Percentiles rank a stretch among this genome's conserved stretches.
These are phyloP conservation scores for Penicillium antarcticum DNA, from an alignment of 495 filamentous ascomycete genomes.

Conservation along the genomic window DNA sequence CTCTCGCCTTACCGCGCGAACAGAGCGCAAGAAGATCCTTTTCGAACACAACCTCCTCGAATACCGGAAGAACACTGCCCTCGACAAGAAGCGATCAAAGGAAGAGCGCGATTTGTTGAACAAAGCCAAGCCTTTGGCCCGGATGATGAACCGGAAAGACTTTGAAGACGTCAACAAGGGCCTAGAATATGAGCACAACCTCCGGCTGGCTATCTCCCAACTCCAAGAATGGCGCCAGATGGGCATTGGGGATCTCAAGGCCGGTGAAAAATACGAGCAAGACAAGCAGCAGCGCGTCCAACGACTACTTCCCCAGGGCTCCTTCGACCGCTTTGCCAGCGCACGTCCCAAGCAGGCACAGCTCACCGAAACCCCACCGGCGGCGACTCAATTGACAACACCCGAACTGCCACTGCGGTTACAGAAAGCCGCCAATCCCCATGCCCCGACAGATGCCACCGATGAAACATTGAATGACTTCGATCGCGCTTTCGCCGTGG, in stretches of 20 bases:
- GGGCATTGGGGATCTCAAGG: constrained; percentile 75
- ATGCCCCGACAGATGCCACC: constrained; percentile 29
- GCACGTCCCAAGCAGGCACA: constrained; percentile 47
- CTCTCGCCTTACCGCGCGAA: constrained; percentile 80
- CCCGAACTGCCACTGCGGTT: constrained; percentile 69
- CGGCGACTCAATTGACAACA: constrained; percentile 67
- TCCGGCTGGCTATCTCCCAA: constrained; percentile 84
- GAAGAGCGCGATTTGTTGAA: constrained; percentile 87
- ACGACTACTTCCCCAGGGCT: constrained; percentile 65
- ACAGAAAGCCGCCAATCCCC: constrained; percentile 37
- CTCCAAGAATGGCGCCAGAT: constrained; percentile 91
- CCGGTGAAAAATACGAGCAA: constrained; percentile 90
- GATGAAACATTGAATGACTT: constrained; percentile 39
- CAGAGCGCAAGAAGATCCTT: constrained; percentile 94
- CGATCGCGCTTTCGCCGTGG: constrained; percentile 39
- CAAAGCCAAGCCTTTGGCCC: constrained; percentile 92
- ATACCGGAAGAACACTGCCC: constrained; percentile 79
- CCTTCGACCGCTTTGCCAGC: constrained; percentile 75
- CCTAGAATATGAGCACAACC: constrained; percentile 82
- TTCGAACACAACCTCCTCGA: constrained; percentile 93
- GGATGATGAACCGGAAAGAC: constrained; percentile 93
- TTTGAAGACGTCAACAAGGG: constrained; percentile 82
- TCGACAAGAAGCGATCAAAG: constrained; percentile 93
- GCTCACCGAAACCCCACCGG: constrained; percentile 68
- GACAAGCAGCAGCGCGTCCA: constrained; percentile 80